Conservation (phyloP, 2,329 filamentous ascomycete species). For the Stenocarpella maydis region DNA sequence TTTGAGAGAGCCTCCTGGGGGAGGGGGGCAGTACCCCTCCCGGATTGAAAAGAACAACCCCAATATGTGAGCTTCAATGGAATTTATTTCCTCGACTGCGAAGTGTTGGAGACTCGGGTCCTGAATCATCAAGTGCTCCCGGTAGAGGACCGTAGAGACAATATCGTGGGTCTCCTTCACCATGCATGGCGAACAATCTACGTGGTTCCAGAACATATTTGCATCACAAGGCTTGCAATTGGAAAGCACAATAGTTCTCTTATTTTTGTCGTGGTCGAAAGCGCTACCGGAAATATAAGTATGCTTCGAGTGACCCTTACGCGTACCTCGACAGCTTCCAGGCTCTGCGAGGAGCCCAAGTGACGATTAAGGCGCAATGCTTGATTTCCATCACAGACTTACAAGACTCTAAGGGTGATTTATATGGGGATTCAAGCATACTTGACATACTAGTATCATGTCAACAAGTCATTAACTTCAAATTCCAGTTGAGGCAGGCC, state of each 20-base stretch:
- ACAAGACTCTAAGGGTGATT: neutral
- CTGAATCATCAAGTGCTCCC: neutral
- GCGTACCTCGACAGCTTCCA: constrained; percentile 8
- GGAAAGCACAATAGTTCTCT: neutral
- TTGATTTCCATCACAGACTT: neutral
- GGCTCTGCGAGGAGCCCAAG: neutral
- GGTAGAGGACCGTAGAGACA: neutral
- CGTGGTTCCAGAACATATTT: constrained; percentile 19
- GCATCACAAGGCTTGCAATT: constrained; percentile 14
- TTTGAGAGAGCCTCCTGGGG: neutral
- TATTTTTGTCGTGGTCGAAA: neutral
- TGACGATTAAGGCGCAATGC: constrained; percentile 4
- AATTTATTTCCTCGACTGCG: constrained; percentile 2
- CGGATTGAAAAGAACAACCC: neutral
- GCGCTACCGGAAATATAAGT: neutral
- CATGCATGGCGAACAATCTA: neutral
- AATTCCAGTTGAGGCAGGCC: neutral
- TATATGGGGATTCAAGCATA: neutral
- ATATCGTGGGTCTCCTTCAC: neutral
- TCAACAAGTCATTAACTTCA: constrained; percentile 3
- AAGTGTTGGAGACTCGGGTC: neutral
- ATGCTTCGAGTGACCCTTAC: constrained; percentile 2
- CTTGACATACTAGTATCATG: neutral
- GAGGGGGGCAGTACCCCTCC: neutral
- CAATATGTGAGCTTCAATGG: constrained; percentile 1